phyloP scores from a whole-genome alignment of 108 stramenopile species.

The Skeletonema costatum region DNA sequence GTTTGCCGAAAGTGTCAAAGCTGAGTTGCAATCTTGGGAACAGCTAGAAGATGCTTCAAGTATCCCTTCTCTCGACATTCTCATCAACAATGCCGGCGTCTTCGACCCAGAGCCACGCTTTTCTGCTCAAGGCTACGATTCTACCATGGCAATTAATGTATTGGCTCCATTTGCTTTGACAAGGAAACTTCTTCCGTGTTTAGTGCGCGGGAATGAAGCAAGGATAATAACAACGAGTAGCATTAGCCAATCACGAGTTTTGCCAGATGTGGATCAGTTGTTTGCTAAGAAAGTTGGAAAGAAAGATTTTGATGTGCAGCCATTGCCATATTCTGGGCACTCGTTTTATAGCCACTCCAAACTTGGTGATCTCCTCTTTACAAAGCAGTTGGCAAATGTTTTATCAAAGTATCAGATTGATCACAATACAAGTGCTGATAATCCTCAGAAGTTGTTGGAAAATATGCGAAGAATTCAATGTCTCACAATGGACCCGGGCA shows the following conservation, averaged over 20 bases:
- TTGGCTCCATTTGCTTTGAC: conserved; percentile 89
- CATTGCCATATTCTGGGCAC: conserved; percentile 72
- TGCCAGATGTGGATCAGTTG: conserved; percentile 49
- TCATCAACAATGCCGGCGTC: conserved; percentile 91
- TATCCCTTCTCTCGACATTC: conserved; percentile 51
- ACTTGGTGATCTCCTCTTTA: conserved; percentile 71
- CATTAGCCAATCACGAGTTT: conserved; percentile 54
- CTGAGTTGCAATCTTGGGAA: conserved; percentile 13
- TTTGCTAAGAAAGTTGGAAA: conserved; percentile 17
- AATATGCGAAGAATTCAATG: conserved; percentile 47
- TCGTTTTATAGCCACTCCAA: conserved; percentile 82
- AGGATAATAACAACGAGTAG: conserved; percentile 76
- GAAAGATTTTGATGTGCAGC: conserved; percentile 40
- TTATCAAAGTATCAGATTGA: conserved; percentile 34
- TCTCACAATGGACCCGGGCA: conserved; percentile 89
- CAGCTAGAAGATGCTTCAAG: neutral
- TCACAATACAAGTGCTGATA: conserved; percentile 24
- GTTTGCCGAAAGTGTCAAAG: conserved; percentile 23
- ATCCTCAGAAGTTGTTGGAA: conserved; percentile 30
- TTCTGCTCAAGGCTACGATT: conserved; percentile 64
- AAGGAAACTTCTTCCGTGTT: conserved; percentile 55
- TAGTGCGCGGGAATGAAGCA: conserved; percentile 47
- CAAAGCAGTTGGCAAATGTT: conserved; percentile 58
- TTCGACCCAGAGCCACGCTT: conserved; percentile 50
- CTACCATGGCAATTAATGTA: conserved; percentile 86